Percentiles rank a stretch among this genome's conserved stretches.
These are phyloP conservation scores for Sphaerulina vaccinii DNA, from an alignment of 2,329 filamentous ascomycete species.

Conservation along the genomic window DNA sequence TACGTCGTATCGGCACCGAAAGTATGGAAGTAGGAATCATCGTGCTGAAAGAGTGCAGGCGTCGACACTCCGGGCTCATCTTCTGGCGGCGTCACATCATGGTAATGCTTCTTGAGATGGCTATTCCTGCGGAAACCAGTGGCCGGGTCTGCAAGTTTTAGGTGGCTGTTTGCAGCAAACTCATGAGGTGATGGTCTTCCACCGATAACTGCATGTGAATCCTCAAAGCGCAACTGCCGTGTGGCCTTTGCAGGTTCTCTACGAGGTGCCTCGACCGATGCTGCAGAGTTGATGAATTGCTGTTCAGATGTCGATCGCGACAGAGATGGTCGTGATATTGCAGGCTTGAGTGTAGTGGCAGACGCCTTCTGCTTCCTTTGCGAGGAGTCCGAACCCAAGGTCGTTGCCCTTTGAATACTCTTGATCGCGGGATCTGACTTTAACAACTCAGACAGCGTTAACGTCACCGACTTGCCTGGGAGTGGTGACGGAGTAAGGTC, in stretches of 20 bases:
- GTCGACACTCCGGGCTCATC: conserved; percentile 17
- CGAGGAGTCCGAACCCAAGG: conserved; percentile 2
- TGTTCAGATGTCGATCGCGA: not conserved
- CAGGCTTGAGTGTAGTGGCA: not conserved
- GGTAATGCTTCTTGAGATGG: conserved; percentile 15
- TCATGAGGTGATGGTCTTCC: not conserved
- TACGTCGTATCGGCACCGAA: conserved; percentile 25
- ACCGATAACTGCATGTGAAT: not conserved
- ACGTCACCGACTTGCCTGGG: conserved; percentile 10
- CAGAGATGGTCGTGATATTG: not conserved
- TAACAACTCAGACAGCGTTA: conserved; percentile 16
- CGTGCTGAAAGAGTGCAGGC: conserved; percentile 15
- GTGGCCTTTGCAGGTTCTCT: not conserved
- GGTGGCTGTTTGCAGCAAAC: not conserved
- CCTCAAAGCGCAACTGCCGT: conserved; percentile 20
- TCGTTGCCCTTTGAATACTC: conserved; percentile 17
- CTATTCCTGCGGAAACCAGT: not conserved
- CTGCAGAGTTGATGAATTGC: not conserved
- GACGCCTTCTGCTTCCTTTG: not conserved
- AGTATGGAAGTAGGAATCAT: conserved; percentile 30
- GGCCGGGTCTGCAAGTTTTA: not conserved
- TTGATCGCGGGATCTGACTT: conserved; percentile 14
- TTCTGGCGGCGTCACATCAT: conserved; percentile 29
- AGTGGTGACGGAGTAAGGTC: conserved; percentile 7
- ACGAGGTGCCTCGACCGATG: not conserved